phyloP scores from a whole-genome alignment of 2,329 filamentous ascomycete genomes.

The Paracoccidioides lutzii region DNA sequence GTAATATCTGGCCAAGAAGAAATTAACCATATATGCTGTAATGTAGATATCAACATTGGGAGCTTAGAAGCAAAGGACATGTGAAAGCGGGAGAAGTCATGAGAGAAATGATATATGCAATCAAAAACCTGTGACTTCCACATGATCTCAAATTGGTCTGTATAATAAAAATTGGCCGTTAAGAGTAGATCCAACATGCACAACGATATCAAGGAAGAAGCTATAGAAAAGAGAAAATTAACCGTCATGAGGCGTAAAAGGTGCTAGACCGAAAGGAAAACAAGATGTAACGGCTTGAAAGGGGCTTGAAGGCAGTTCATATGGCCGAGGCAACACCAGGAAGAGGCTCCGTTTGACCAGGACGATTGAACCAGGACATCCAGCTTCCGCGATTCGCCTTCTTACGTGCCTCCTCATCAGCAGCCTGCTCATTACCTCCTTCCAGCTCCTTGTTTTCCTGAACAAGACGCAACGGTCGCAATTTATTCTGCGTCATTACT shows the following conservation, averaged over 20 bases:
- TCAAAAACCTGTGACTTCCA: neutral
- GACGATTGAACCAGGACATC: constrained; percentile 35
- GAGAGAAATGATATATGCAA: neutral
- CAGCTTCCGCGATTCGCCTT: constrained; percentile 35
- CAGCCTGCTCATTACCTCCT: constrained; percentile 20
- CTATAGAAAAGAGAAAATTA: neutral
- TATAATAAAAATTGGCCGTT: neutral
- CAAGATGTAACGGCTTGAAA: neutral
- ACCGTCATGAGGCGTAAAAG: neutral
- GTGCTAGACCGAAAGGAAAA: neutral
- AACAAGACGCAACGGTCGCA: constrained; percentile 74
- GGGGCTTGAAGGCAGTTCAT: neutral
- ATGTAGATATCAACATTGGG: neutral
- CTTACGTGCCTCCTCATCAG: constrained; percentile 34
- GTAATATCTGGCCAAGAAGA: neutral
- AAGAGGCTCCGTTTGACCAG: constrained; percentile 4
- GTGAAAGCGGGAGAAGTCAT: neutral
- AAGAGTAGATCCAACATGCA: neutral
- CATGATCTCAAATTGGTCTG: neutral
- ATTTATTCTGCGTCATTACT: constrained; percentile 55
- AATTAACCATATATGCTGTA: neutral
- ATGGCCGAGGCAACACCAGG: neutral
- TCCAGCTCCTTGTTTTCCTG: constrained; percentile 52
- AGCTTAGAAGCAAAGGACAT: neutral
- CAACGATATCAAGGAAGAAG: neutral